Evolutionary conservation across 768 basidiomycete genomes (phyloP).

Genomic region (Pluteus cervinus): DNA sequence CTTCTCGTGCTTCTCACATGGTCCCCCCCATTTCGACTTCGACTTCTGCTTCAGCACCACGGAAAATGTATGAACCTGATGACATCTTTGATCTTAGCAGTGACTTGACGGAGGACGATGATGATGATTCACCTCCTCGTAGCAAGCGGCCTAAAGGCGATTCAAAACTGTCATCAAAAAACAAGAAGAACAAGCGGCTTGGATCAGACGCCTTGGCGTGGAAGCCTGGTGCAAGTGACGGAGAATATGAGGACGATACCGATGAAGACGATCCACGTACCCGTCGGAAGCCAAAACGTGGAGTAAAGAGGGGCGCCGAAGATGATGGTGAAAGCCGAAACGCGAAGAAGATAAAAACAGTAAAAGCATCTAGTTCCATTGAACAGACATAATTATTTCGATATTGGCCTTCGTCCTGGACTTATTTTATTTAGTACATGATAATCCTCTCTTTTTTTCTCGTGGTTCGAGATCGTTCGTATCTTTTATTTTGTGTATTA

Average conservation of each 20-base stretch:
- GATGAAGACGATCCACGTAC: conserved; percentile 17
- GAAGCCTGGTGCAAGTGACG: conserved; percentile 21
- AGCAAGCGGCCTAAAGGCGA: conserved; percentile 9
- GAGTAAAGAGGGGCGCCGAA: conserved; percentile 28
- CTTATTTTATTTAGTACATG: no score
- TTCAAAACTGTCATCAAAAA: conserved; percentile 8
- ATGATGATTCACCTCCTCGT: background rate
- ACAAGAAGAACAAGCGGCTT: conserved; percentile 22
- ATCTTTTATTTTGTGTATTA: no score
- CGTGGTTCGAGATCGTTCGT: no score
- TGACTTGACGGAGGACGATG: conserved; percentile 14
- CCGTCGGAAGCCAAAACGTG: conserved; percentile 6
- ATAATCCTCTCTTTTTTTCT: no score
- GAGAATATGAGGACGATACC: conserved; percentile 19
- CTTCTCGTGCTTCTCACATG: conserved; percentile 20
- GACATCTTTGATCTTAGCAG: conserved; percentile 21
- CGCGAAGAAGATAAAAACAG: conserved; percentile 21
- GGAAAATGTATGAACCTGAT: conserved; percentile 12
- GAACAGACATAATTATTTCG: no score
- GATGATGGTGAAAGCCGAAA: conserved; percentile 23
- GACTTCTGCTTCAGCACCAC: conserved; percentile 19
- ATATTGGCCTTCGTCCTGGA: no score
- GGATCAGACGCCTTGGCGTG: conserved; percentile 28
- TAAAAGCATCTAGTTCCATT: no score
- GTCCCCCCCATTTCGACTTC: conserved; percentile 22